Evolutionary conservation across 2,329 filamentous ascomycete species (phyloP), one percentile per base, ranked within the genome.

Genomic region (Pseudophaeomoniella oleicola): DNA sequence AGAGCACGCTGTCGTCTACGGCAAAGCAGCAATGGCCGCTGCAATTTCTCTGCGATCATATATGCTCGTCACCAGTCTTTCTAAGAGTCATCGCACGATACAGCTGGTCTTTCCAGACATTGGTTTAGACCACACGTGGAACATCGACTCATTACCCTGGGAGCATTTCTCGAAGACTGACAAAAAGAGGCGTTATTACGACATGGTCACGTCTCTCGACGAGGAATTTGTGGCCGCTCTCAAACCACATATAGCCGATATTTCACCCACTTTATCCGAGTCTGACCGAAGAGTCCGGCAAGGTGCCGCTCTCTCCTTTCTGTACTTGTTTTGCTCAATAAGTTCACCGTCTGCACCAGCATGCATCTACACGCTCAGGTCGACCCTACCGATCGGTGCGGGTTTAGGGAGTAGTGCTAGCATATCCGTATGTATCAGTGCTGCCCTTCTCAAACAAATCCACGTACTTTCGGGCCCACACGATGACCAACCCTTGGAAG

Each of bases 1-100:
- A 46, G 90, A 98, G 59, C 90, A 98, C 63, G 82, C 90, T 2
- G 90, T 96, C n/a, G 90, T 98, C 14, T 77, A 98, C 54, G 87
- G 87, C 53, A 96, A 94, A 79, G 77, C 86, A 47, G 88, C 90
- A 40, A 88, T 98, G 58, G 90, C 90, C 36, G 92, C 90, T 16
- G 80, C 90, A 18, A 92, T 98, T 40, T 94, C 90, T 17, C 72
- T 98, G 17, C 81, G 90, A 48, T 96, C 90, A 32, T 98, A 96
- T 57, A 81, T 98, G 35, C 86, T 93, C 50, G 88, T 96, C 54
- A 94, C 87, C 12, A 83, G 88, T 11, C 74, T 94, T 33, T 92
- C 86, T 44, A 94, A 94, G 62, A 92, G 86, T 30, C 82, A 81
- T 54, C 78, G 85, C 41, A 94, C 81, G 11, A 78, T 98, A 35